Conservation (phyloP, 139 green algal species). For the Chlamydomonas eustigma region DNA sequence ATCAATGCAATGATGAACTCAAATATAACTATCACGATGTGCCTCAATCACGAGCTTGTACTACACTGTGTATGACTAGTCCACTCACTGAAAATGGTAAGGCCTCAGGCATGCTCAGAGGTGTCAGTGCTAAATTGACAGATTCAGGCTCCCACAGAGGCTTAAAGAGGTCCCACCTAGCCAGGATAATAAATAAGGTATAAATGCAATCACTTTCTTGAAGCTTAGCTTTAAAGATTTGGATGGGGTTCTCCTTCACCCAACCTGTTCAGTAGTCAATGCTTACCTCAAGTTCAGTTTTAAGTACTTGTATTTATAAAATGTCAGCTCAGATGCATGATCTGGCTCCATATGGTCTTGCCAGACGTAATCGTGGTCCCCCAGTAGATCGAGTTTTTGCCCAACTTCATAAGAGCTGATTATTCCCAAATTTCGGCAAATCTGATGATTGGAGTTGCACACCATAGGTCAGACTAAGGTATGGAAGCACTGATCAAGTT, state of each 20-base stretch:
- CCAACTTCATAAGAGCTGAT: slow-evolving; percentile 18
- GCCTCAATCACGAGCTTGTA: no score
- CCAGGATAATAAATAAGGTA: no score
- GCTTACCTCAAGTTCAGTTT: slow-evolving; percentile 4
- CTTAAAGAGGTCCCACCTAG: slow-evolving; percentile 20
- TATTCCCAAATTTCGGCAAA: slow-evolving; percentile 32
- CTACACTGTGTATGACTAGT: no score
- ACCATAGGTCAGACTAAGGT: no score
- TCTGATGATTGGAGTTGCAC: background rate
- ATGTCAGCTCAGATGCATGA: background rate
- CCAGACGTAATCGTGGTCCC: slow-evolving; percentile 11
- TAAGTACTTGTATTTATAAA: slow-evolving; percentile 12
- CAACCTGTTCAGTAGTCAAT: background rate
- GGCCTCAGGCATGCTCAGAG: background rate
- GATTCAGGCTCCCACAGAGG: background rate
- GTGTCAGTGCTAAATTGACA: background rate
- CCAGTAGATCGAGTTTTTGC: slow-evolving; percentile 10
- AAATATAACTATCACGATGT: no score
- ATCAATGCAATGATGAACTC: no score
- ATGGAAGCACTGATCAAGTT: no score
- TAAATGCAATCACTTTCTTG: no score
- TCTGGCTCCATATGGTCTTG: slow-evolving; percentile 3
- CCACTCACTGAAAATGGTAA: slow-evolving; percentile 7
- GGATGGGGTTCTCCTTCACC: no score
- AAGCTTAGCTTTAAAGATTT: no score